phyloP scores from a whole-genome alignment of 257 asterid genomes.

The Solanum peruvianum region DNA sequence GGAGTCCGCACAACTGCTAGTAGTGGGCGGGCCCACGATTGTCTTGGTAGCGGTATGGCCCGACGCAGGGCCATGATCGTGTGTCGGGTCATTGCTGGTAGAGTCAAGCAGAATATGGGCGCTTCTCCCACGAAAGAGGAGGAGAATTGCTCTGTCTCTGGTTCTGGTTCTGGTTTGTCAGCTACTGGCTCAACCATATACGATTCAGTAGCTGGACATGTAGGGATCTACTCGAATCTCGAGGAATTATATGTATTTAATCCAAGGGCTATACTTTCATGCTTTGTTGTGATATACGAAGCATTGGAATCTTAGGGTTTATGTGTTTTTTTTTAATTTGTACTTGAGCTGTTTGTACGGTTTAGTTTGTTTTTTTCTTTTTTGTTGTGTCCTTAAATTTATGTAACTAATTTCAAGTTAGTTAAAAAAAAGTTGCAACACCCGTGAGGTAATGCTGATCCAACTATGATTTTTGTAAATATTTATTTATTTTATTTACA shows the following conservation, averaged over 20 bases:
- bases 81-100: slow-evolving; percentile 88
- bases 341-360: neutral
- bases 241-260: slow-evolving; percentile 43
- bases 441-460: neutral
- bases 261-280: slow-evolving; percentile 46
- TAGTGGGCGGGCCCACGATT: slow-evolving; percentile 87
- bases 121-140: neutral
- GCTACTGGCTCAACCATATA: neutral
- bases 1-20: slow-evolving; percentile 81
- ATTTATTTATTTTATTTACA: neutral
- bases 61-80: slow-evolving; percentile 73
- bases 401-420: neutral
- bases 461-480: neutral
- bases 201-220: slow-evolving; percentile 32
- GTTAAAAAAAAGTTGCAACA: neutral
- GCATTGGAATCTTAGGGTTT: slow-evolving; percentile 19
- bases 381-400: neutral
- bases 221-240: slow-evolving; percentile 23
- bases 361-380: neutral
- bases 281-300: slow-evolving; percentile 45
- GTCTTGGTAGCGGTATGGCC: slow-evolving; percentile 12
- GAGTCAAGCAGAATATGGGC: slow-evolving; percentile 38
- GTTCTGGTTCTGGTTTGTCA: neutral
- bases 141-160: neutral
- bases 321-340: neutral